Evolutionary conservation across 2,329 filamentous ascomycete genomes (phyloP), one percentile per base, ranked within the genome.

Genomic region (Colletotrichum sojae): DNA sequence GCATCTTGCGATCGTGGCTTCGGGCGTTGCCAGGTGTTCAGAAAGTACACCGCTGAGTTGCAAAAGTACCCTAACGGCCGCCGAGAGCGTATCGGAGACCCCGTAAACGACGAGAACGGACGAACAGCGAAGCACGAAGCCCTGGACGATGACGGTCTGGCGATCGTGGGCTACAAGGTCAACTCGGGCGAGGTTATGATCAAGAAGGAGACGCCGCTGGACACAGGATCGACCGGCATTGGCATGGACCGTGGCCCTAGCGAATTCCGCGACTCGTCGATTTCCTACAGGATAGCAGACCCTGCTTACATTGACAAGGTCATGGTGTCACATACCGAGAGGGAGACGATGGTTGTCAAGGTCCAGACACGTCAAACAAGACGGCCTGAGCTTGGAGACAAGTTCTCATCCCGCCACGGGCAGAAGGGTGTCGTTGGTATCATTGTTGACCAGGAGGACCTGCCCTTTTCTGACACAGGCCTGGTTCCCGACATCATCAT

Each of bases 401-500:
- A 99, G 79, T 99, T 99, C 83, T 98, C 95, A 0, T 99, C 96
- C 58, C 94, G 96, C 69, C 96, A 99, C 87, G 96, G 96, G 20
- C 96, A 99, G 77, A 99, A 99, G 81, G 96, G 96, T 83, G 96
- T 98, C 20, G 94, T 97, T 1, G 96, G 96, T 65, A 95, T 98
- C 74, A 98, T 99, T 67, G 94, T 95, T 18, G 93, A 97, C 71
- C 95, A 98, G 82, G 94, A 96, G 77, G 96, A 99, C 78, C 92
- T 99, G 90, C 96, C 96, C 0, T 99, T 99, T 83, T 92, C 92
- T 43, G 96, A 99, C 81, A 85, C 88, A 60, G 97, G 96, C 2
- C 89, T 99, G 73, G 92, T 91, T n/a, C 96, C 96, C 0, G 96
- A 99, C 81, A 98, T 99, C 73, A 99, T 99, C 89, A 99, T 99